Percentiles rank a stretch among this genome's conserved stretches.
phyloP scores from a whole-genome alignment of 495 filamentous ascomycete species.

The Penicillium pulvis region DNA sequence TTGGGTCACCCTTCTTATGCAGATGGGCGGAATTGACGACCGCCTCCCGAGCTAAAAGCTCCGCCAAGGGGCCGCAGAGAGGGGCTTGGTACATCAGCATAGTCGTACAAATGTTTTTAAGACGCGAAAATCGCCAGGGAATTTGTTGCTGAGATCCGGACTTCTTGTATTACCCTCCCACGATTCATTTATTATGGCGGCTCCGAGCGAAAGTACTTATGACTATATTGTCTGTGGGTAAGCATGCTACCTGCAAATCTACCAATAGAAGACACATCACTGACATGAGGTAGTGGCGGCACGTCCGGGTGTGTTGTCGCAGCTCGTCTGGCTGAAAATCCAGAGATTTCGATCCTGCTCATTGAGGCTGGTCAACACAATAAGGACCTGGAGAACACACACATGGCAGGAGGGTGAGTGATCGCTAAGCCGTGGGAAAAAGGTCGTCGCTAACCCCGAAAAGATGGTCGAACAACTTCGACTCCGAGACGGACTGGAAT shows the following conservation, averaged over 20 bases:
- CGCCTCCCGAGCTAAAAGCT: neutral
- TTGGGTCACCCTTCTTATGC: neutral
- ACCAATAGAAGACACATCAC: neutral
- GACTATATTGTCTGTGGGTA: slow-evolving; percentile 44
- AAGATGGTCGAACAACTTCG: slow-evolving; percentile 47
- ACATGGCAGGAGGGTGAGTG: slow-evolving; percentile 48
- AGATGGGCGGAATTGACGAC: neutral
- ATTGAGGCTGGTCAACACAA: slow-evolving; percentile 56
- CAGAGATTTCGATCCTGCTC: slow-evolving; percentile 52
- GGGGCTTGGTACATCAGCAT: neutral
- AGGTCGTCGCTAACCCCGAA: neutral
- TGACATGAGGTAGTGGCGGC: slow-evolving; percentile 47
- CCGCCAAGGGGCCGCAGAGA: neutral
- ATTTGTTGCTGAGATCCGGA: neutral
- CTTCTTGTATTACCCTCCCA: neutral
- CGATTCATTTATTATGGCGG: slow-evolving; percentile 14
- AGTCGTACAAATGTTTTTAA: neutral
- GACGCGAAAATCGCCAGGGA: neutral
- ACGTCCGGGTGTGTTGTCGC: slow-evolving; percentile 63
- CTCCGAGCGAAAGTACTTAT: slow-evolving; percentile 20
- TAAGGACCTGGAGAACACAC: slow-evolving; percentile 48
- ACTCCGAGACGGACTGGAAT: slow-evolving; percentile 58
- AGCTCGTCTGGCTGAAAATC: slow-evolving; percentile 61
- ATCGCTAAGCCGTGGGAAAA: neutral
- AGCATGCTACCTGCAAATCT: neutral